Conservation (phyloP, 805 yeast species). For the Nakazawaea siamensis region DNA sequence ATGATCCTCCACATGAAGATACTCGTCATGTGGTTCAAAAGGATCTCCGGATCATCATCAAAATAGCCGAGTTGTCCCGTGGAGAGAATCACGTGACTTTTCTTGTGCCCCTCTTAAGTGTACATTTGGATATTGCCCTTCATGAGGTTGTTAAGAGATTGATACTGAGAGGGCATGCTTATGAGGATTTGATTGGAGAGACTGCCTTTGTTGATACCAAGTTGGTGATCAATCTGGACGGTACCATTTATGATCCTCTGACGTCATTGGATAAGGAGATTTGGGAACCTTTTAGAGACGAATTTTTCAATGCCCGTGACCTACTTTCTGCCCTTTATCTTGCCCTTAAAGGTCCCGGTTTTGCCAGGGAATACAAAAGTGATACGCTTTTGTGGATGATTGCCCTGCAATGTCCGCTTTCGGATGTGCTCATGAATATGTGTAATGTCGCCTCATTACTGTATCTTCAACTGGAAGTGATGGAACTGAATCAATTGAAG, state of each 20-base stretch:
- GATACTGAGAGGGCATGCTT: slow-evolving; percentile 32
- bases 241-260: slow-evolving; percentile 13
- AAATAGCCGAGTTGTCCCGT: slow-evolving; percentile 50
- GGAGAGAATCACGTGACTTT: slow-evolving; percentile 12
- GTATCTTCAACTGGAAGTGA: slow-evolving; percentile 59
- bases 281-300: slow-evolving; percentile 72
- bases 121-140: slow-evolving; percentile 7
- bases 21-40: slow-evolving; percentile 60
- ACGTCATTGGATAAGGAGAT: slow-evolving; percentile 29
- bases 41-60: slow-evolving; percentile 61
- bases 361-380: slow-evolving; percentile 29
- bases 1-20: slow-evolving; percentile 27
- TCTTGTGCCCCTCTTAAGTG: slow-evolving; percentile 19
- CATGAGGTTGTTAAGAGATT: slow-evolving; percentile 9
- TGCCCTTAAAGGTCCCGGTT: slow-evolving; percentile 52
- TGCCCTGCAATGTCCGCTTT: slow-evolving; percentile 59
- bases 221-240: slow-evolving; percentile 1
- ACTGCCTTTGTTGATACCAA: slow-evolving; percentile 18
- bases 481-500: slow-evolving; percentile 38
- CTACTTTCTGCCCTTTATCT: slow-evolving; percentile 63
- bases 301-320: slow-evolving; percentile 72
- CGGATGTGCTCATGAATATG: slow-evolving; percentile 54
- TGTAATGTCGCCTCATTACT: slow-evolving; percentile 64
- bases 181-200: slow-evolving; percentile 30
- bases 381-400: slow-evolving; percentile 62